Conservation (phyloP, 2,329 filamentous ascomycete species). For the Phoma sp. region DNA sequence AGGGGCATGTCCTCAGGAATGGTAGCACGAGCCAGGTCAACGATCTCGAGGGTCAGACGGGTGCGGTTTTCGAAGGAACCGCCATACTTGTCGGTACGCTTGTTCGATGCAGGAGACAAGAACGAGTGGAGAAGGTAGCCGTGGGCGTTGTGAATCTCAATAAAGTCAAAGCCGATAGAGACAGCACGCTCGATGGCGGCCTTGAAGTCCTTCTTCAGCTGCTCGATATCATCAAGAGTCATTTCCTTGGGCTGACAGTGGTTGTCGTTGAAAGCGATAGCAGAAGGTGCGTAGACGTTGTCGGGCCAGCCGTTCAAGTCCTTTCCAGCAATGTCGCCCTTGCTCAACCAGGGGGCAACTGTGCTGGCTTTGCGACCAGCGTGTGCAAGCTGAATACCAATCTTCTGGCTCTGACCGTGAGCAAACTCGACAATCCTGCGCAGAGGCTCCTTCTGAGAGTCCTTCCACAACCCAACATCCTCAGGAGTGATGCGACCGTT, state of each 20-base stretch:
- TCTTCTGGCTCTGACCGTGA: conserved; percentile 78
- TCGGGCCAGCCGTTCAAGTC: conserved; percentile 63
- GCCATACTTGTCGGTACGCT: conserved; percentile 72
- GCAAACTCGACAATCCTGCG: conserved; percentile 77
- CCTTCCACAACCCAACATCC: conserved; percentile 82
- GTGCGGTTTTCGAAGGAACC: conserved; percentile 76
- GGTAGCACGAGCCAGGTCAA: conserved; percentile 66
- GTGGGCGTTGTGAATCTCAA: conserved; percentile 83
- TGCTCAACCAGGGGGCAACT: conserved; percentile 69
- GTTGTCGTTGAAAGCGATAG: conserved; percentile 67
- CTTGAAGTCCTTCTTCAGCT: conserved; percentile 68
- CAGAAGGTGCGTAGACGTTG: conserved; percentile 64
- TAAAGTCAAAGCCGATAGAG: conserved; percentile 73
- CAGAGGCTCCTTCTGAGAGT: conserved; percentile 78
- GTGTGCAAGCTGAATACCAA: conserved; percentile 82
- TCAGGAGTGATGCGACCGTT: conserved; percentile 85
- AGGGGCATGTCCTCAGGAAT: conserved; percentile 75
- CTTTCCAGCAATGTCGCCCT: conserved; percentile 62
- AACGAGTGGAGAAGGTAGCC: conserved; percentile 79
- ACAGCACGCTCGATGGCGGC: conserved; percentile 64
- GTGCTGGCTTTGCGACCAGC: conserved; percentile 72
- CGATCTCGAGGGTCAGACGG: conserved; percentile 71
- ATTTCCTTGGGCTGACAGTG: conserved; percentile 72
- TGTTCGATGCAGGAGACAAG: conserved; percentile 73
- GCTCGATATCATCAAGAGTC: conserved; percentile 71